Base-by-base conservation (phyloP, 805 yeast species). In the Phaffomyces thermotolerans region DNA sequence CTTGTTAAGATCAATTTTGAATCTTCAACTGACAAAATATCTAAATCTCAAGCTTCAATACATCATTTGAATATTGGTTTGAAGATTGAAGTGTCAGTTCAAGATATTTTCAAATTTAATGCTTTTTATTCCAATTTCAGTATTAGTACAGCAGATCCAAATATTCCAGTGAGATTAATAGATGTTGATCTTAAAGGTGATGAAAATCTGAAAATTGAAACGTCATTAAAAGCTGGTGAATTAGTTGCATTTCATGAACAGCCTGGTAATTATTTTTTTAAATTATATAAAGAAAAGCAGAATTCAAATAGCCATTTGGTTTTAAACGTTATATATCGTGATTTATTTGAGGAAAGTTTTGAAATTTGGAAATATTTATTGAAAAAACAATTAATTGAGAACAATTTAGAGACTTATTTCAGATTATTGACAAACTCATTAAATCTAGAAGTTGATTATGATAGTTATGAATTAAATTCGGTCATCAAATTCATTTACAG, bases 61-160 rank as follows among this genome's bases (percentile, higher is more conserved):
- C 52, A 55, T 27, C 52, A 54, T 2, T 46, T 83, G 6, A 81
- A 82, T 46, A 74, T 79, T 6, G 62, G 75, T 1, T 65, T 86
- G 33, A 68, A 75, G 6, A 64, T 85, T 8, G 81, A 88, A 0
- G 93, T 85, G 1, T 79, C 87, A 3, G 95, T 85, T 3, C 91
- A 84, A 53, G 95, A 87, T 58, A 78, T 81, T 10, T 85, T 84
- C 66, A 75, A 78, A 49, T 59, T 73, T 3, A 59, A 72, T 15
- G 63, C 68, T 25, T 63, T 86, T 1, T 81, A 75, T 50, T 78
- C 88, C 6, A 82, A 79, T 52, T 87, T 84, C 56, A 76, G 82
- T 13, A 70, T 86, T 37, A 82, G 86, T 17, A 72, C 89, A 5
- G 67, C 81, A 1, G 69, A 71, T 23, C 43, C 67, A 0, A 62